phyloP scores from a whole-genome alignment of 257 asterid genomes.

The Solanum pinnatisectum region DNA sequence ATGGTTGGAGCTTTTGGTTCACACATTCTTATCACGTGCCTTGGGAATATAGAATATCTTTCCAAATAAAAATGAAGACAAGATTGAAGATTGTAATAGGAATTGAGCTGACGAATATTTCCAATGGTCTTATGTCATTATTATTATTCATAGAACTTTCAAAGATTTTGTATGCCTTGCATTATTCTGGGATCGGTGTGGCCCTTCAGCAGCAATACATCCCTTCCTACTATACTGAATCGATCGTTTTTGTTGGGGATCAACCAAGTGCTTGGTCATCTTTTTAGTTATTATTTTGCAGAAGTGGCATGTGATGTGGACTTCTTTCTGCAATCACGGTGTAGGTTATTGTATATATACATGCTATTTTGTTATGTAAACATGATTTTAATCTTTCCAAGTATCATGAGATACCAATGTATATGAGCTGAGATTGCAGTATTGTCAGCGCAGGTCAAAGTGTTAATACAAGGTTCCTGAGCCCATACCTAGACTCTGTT shows the following conservation, averaged over 20 bases:
- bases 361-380: background rate
- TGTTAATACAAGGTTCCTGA: slow-evolving; percentile 42
- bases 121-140: background rate
- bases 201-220: background rate
- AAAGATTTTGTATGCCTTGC: background rate
- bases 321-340: background rate
- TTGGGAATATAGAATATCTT: background rate
- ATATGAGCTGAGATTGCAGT: background rate
- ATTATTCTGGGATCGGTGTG: background rate
- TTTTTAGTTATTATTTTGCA: background rate
- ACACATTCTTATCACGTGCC: background rate
- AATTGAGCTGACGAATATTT: background rate
- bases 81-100: background rate
- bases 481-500: slow-evolving; percentile 68
- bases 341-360: background rate
- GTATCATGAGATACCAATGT: background rate
- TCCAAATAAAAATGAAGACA: background rate
- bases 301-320: background rate
- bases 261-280: background rate
- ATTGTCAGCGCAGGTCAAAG: slow-evolving; percentile 53
- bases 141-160: background rate
- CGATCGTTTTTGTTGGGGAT: background rate
- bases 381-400: background rate
- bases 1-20: background rate
- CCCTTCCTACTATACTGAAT: background rate